Percentiles rank a stretch among this genome's conserved stretches.
phyloP scores from a whole-genome alignment of 2,329 filamentous ascomycete genomes.

The Lasiodiplodia sp. region DNA sequence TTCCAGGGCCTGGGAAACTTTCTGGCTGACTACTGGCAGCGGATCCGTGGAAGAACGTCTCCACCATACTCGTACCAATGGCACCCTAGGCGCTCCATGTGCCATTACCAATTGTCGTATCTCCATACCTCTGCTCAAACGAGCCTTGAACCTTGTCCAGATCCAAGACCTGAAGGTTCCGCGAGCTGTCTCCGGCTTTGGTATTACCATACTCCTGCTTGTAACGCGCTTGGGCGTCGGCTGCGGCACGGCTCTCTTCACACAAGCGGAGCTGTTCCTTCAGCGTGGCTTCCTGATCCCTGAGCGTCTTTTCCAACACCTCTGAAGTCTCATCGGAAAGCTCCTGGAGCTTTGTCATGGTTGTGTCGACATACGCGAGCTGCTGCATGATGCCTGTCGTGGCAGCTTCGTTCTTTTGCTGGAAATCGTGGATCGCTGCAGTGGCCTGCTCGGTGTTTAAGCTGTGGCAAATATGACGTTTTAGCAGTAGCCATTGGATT shows the following conservation, averaged over 20 bases:
- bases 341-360: not conserved
- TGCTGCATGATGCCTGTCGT: not conserved
- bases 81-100: not conserved
- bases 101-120: not conserved
- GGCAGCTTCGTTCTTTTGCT: not conserved
- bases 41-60: not conserved
- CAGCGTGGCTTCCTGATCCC: not conserved
- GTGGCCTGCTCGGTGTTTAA: not conserved
- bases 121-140: not conserved
- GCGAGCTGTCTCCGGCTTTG: not conserved
- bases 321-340: not conserved
- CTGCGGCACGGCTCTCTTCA: not conserved
- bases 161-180: not conserved
- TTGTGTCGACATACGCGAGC: not conserved
- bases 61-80: not conserved
- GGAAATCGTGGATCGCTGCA: not conserved
- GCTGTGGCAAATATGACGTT: fast-evolving
- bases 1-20: not conserved
- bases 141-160: not conserved
- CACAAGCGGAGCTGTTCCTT: not conserved
- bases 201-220: not conserved
- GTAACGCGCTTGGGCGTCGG: not conserved
- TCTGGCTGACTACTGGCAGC: not conserved
- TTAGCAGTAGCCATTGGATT: no score
- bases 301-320: not conserved